Evolutionary conservation across 345 rosid species (phyloP).

Genomic region (Syzygium oleosum): DNA sequence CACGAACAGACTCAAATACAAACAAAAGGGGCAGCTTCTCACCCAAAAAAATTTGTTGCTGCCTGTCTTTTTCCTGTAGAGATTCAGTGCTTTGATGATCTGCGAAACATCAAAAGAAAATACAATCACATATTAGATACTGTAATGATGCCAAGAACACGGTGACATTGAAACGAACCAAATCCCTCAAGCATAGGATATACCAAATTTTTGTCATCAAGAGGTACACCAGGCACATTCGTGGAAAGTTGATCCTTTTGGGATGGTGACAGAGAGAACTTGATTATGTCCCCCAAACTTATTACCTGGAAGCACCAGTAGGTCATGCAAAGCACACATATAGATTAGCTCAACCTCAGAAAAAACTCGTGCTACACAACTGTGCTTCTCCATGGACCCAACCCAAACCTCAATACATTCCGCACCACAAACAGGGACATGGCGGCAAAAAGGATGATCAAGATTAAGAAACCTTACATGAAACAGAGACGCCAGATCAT

Average conservation of each 20-base stretch:
- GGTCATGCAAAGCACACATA: not conserved
- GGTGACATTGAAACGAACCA: not conserved
- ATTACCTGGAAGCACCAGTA: conserved; percentile 41
- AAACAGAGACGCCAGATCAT: conserved; percentile 91
- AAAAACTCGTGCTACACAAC: not conserved
- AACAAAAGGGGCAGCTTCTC: not conserved
- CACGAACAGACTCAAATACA: not conserved
- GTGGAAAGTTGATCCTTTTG: conserved; percentile 78
- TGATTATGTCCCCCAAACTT: conserved; percentile 79
- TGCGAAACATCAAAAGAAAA: conserved; percentile 18
- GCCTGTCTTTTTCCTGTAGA: conserved; percentile 84
- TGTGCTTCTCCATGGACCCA: not conserved
- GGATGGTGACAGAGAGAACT: conserved; percentile 86
- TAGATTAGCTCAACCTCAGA: not conserved
- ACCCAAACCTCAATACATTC: not conserved
- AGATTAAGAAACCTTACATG: conserved; percentile 42
- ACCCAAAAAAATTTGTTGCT: conserved; percentile 80
- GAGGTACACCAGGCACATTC: conserved; percentile 77
- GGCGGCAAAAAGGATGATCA: not conserved
- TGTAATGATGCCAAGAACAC: not conserved
- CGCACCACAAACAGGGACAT: not conserved
- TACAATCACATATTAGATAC: not conserved
- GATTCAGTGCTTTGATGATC: conserved; percentile 93
- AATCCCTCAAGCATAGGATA: not conserved
- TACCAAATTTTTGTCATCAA: conserved; percentile 74